Percentiles rank a stretch among this genome's conserved stretches.
These are phyloP conservation scores for Sergeia podlipaevii DNA, from an alignment of 208 protist species.

Conservation along the genomic window DNA sequence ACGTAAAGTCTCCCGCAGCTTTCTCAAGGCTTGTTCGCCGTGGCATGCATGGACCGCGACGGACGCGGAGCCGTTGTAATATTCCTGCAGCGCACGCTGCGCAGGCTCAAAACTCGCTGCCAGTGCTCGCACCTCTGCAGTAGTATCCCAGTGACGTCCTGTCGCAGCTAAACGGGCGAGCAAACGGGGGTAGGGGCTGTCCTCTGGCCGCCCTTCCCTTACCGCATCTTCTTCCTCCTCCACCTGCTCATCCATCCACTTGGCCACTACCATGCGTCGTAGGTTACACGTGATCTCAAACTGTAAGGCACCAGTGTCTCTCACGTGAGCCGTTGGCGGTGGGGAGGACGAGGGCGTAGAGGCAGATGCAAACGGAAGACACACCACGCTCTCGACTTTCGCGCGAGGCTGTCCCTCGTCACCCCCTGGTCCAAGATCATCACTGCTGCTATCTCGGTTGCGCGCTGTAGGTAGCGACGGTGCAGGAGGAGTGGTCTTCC, in stretches of 20 bases:
- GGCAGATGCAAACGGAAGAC: no score
- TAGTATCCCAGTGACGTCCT: slow-evolving; percentile 21
- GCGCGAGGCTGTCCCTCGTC: background rate
- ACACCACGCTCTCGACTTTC: no score
- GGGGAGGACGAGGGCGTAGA: no score
- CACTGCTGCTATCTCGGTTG: background rate
- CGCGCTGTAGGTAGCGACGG: no score
- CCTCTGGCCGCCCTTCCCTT: background rate
- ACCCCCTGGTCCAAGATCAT: background rate
- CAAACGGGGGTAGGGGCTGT: no score
- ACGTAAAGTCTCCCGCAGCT: slow-evolving; percentile 3
- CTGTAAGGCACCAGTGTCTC: slow-evolving; percentile 1
- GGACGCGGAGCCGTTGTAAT: slow-evolving; percentile 18
- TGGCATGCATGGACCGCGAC: slow-evolving; percentile 23
- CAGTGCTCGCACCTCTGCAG: slow-evolving; percentile 15
- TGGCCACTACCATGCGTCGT: slow-evolving; percentile 28
- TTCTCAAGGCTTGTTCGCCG: slow-evolving; percentile 8
- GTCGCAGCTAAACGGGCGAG: no score
- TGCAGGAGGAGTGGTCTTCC: no score
- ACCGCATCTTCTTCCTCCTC: background rate
- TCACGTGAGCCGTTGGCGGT: background rate
- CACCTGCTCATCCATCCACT: slow-evolving; percentile 27
- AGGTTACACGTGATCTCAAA: slow-evolving; percentile 32
- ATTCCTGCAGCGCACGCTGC: slow-evolving; percentile 10
- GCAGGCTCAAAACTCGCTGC: slow-evolving; percentile 12